Evolutionary conservation across 768 basidiomycete genomes (phyloP).

Genomic region (Naematelia encephala): DNA sequence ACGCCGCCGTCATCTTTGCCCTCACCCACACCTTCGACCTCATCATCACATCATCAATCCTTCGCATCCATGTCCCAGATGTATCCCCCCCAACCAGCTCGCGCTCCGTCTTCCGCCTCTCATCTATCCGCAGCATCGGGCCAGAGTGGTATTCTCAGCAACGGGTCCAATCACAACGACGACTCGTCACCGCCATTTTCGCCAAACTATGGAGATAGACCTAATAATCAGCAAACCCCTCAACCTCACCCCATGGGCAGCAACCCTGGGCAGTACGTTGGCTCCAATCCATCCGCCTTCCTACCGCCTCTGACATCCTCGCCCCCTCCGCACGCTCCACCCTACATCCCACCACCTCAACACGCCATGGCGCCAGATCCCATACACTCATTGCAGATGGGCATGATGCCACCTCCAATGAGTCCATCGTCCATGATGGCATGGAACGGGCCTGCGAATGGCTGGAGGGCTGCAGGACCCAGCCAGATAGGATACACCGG

Average conservation of each 20-base stretch:
- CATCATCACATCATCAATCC: slow-evolving; percentile 17
- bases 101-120: slow-evolving; percentile 1
- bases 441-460: background rate
- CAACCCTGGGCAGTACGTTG: background rate
- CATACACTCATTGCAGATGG: slow-evolving; percentile 25
- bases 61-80: slow-evolving; percentile 3
- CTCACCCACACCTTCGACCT: slow-evolving; percentile 26
- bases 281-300: slow-evolving; percentile 13
- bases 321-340: slow-evolving; percentile 34
- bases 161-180: background rate
- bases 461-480: slow-evolving; percentile 1
- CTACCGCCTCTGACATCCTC: slow-evolving; percentile 36
- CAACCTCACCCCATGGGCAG: background rate
- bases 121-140: slow-evolving; percentile 1
- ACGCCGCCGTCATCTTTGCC: slow-evolving; percentile 30
- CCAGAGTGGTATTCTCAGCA: background rate
- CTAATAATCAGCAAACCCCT: slow-evolving; percentile 6
- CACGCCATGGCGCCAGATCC: slow-evolving; percentile 49
- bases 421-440: background rate
- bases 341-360: slow-evolving; percentile 45
- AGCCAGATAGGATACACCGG: background rate
- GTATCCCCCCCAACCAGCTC: background rate
- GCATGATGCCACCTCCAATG: slow-evolving; percentile 1
- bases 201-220: background rate
- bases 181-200: background rate